phyloP scores from a whole-genome alignment of 1,284 basidiomycete species.

The Anthracocystis walkeri region DNA sequence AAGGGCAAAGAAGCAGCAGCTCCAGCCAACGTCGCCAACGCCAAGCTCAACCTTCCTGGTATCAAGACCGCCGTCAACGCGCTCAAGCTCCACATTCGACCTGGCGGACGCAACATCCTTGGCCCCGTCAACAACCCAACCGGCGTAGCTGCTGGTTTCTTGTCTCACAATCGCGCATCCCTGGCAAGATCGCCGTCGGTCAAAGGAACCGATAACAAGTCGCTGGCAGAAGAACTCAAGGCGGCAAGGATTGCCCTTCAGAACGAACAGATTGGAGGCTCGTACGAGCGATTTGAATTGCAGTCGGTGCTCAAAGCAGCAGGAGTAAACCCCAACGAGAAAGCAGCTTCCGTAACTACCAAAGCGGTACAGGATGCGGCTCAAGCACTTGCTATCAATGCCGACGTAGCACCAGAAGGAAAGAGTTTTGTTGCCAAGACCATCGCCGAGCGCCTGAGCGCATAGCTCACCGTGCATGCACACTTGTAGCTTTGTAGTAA shows the following conservation, averaged over 20 bases:
- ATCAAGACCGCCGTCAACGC: conserved; percentile 43
- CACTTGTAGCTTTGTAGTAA: neutral
- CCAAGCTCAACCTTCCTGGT: conserved; percentile 36
- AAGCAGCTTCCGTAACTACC: neutral
- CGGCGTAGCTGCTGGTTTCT: conserved; percentile 17
- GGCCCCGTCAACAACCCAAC: conserved; percentile 35
- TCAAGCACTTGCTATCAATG: conserved; percentile 33
- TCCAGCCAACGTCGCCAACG: conserved; percentile 8
- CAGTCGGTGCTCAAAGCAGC: conserved; percentile 24
- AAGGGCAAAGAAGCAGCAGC: conserved; percentile 33
- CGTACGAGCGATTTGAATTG: conserved; percentile 25
- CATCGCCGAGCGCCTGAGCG: conserved; percentile 28
- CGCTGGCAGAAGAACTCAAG: conserved; percentile 36
- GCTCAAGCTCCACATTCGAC: conserved; percentile 43
- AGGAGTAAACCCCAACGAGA: conserved; percentile 8
- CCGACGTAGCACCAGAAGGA: conserved; percentile 30
- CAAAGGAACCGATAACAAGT: conserved; percentile 21
- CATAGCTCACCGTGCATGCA: neutral
- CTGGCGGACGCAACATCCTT: conserved; percentile 35
- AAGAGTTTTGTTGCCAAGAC: conserved; percentile 33
- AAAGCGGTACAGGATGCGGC: conserved; percentile 36
- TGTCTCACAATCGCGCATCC: conserved; percentile 16
- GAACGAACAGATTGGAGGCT: conserved; percentile 40
- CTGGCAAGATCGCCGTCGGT: neutral
- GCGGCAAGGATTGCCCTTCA: conserved; percentile 30